Evolutionary conservation across 2,329 filamentous ascomycete genomes (phyloP).

Genomic region (Canariomyces notabilis): DNA sequence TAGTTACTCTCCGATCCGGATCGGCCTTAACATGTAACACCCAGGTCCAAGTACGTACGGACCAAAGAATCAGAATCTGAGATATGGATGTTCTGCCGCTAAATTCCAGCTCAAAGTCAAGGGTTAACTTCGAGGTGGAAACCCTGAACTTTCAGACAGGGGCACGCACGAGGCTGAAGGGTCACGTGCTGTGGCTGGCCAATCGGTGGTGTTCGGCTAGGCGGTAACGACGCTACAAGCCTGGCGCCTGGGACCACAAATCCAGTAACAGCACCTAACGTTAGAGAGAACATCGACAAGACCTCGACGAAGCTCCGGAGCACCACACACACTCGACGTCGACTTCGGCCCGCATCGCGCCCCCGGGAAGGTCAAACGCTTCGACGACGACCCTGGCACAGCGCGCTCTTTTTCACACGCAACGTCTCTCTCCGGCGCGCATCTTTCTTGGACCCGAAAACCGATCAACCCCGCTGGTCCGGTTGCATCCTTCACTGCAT

Average conservation of each 20-base stretch:
- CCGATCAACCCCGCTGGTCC: not conserved
- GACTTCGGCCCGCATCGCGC: constrained; percentile 18
- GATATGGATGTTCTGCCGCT: too few species aligned
- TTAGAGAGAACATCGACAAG: constrained; percentile 21
- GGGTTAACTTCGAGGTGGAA: not conserved
- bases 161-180: constrained; percentile 12
- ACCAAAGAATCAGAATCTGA: too few species aligned
- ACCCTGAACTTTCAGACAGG: not conserved
- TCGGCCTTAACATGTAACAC: too few species aligned
- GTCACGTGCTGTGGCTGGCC: constrained; percentile 15
- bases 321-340: constrained; percentile 10
- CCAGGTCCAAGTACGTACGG: too few species aligned
- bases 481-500: too few species aligned
- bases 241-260: constrained; percentile 20
- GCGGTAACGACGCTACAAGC: constrained; percentile 3
- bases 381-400: not conserved
- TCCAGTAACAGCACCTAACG: constrained; percentile 17
- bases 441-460: too few species aligned
- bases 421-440: not conserved
- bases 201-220: constrained; percentile 9
- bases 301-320: constrained; percentile 18
- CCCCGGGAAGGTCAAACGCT: constrained; percentile 2
- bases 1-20: too few species aligned
- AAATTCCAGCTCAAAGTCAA: too few species aligned
- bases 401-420: not conserved